phyloP scores from a whole-genome alignment of 2,329 filamentous ascomycete species.

The Pyricularia sp. region DNA sequence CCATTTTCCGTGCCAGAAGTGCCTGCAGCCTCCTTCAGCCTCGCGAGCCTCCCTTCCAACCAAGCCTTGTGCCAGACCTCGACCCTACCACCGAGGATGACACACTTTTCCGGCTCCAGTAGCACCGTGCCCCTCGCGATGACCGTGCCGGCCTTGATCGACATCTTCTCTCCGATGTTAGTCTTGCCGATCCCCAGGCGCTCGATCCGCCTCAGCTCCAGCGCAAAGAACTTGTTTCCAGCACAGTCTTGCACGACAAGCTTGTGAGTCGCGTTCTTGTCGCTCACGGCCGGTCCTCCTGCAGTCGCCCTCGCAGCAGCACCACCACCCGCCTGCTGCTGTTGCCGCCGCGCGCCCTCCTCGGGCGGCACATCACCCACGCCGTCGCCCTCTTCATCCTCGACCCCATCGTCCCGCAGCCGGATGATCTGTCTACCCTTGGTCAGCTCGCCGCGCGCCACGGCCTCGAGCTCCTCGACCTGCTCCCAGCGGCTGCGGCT shows the following conservation, averaged over 20 bases:
- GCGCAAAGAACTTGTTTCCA: slow-evolving; percentile 54
- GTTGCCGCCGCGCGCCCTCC: slow-evolving; percentile 4
- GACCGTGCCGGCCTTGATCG: slow-evolving; percentile 51
- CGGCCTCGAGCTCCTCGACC: slow-evolving; percentile 65
- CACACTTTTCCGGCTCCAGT: slow-evolving; percentile 54
- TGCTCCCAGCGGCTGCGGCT: slow-evolving; percentile 72
- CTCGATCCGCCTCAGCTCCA: slow-evolving; percentile 58
- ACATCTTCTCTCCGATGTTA: slow-evolving; percentile 67
- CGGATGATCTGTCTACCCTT: slow-evolving; percentile 73
- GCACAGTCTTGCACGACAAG: slow-evolving; percentile 69
- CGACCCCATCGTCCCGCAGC: slow-evolving; percentile 33
- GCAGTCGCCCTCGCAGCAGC: slow-evolving; percentile 3
- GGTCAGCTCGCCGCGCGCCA: slow-evolving; percentile 59
- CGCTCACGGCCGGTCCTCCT: slow-evolving; percentile 11
- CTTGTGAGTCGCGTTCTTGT: slow-evolving; percentile 54
- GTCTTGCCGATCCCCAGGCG: slow-evolving; percentile 52
- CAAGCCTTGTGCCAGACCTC: slow-evolving; percentile 69
- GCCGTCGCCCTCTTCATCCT: slow-evolving; percentile 20
- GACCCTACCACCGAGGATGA: slow-evolving; percentile 78
- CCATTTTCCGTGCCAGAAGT: neutral
- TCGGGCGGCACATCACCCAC: slow-evolving; percentile 2
- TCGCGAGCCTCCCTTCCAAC: slow-evolving; percentile 56
- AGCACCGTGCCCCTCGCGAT: slow-evolving; percentile 69
- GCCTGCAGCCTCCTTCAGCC: slow-evolving; percentile 49
- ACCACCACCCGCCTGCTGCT: slow-evolving; percentile 3